These are phyloP conservation scores for Esteya vermicola DNA, from an alignment of 2,329 filamentous ascomycete species.

Conservation along the genomic window DNA sequence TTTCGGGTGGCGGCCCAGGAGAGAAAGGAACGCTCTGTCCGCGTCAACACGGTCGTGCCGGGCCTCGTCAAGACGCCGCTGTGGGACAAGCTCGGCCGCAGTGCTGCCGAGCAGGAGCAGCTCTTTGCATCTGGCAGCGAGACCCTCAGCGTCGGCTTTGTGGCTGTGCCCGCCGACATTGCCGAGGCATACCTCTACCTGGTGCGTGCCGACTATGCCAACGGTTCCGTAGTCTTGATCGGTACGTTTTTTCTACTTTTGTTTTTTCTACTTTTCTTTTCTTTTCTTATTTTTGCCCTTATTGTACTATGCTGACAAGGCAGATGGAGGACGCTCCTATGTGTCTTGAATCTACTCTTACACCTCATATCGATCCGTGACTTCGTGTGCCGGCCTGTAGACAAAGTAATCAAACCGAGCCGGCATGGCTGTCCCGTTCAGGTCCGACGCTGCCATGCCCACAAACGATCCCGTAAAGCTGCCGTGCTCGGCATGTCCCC, in stretches of 20 bases:
- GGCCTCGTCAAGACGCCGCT: conserved; percentile 18
- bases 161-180: conserved; percentile 13
- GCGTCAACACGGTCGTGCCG: conserved; percentile 19
- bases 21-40: too few relatives aligned
- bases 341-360: neutral
- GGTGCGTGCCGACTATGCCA: conserved; percentile 15
- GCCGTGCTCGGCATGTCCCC: too few relatives aligned
- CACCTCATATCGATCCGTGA: conserved; percentile 30
- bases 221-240: conserved; percentile 14
- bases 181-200: conserved; percentile 17
- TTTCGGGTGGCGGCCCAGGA: too few relatives aligned
- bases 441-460: too few relatives aligned
- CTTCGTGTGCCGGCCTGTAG: conserved; percentile 31
- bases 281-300: too few relatives aligned
- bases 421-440: too few relatives aligned
- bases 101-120: conserved; percentile 14
- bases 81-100: conserved; percentile 17
- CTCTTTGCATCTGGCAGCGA: conserved; percentile 11
- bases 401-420: too few relatives aligned
- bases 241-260: conserved; percentile 8
- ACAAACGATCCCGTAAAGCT: too few relatives aligned
- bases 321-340: conserved; percentile 3
- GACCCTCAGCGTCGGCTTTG: conserved; percentile 15
- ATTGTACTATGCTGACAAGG: too few relatives aligned
- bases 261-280: too few relatives aligned